Evolutionary conservation across 2,329 filamentous ascomycete genomes (phyloP).

Genomic region (Lanzia echinophila): DNA sequence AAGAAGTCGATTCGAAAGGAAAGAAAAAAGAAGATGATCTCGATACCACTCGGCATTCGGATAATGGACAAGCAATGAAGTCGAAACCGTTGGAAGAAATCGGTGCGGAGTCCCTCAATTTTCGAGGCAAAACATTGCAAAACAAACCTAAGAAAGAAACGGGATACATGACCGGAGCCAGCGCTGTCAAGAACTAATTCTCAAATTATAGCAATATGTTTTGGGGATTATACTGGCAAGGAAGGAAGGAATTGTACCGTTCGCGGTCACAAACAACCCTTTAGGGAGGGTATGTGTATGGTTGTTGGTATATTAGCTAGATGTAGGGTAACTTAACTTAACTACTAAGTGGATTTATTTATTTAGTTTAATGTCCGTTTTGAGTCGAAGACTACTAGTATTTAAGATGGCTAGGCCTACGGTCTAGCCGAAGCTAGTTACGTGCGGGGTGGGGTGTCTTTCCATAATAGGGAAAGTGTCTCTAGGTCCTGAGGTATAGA

Average conservation of each 20-base stretch:
- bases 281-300: neutral
- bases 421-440: too few species aligned
- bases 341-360: neutral
- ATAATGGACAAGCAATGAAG: neutral
- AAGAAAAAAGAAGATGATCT: neutral
- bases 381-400: too few species aligned
- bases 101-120: neutral
- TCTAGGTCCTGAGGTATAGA: too few species aligned
- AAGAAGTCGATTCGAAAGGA: neutral
- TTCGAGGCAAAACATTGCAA: neutral
- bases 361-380: too few species aligned
- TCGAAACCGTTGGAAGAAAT: neutral
- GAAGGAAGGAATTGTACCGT: neutral
- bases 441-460: too few species aligned
- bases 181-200: neutral
- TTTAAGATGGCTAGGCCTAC: too few species aligned
- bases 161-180: neutral
- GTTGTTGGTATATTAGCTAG: neutral
- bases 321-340: neutral
- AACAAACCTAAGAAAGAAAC: neutral
- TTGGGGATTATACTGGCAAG: neutral
- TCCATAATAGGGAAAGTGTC: too few species aligned
- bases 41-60: neutral
- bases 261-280: neutral
- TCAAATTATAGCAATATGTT: neutral